phyloP scores from a whole-genome alignment of 257 asterid species.

The Paraleonurus japonicus region DNA sequence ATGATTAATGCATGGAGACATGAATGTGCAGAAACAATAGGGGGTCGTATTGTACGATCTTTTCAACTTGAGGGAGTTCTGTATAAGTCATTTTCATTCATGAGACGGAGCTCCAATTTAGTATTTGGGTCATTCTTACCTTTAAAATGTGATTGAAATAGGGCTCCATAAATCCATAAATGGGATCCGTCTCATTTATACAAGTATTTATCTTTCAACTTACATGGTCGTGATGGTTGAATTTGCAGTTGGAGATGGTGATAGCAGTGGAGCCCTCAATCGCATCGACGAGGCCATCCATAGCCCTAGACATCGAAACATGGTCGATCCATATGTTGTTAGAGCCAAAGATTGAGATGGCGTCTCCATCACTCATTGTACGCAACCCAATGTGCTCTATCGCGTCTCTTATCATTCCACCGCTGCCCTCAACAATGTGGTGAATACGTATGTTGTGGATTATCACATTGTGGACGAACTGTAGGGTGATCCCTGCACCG shows the following conservation, averaged over 20 bases:
- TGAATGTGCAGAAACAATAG: not conserved
- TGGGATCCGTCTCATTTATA: not conserved
- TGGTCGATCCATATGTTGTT: slow-evolving; percentile 80
- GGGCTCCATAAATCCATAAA: no score
- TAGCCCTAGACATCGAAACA: slow-evolving; percentile 44
- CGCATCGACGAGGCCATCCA: slow-evolving; percentile 76
- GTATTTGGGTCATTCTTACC: no score
- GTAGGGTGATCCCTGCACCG: slow-evolving; percentile 76
- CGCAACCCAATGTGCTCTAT: slow-evolving; percentile 54
- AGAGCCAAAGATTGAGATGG: slow-evolving; percentile 49
- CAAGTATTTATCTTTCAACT: slow-evolving; percentile 20
- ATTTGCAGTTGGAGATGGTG: slow-evolving; percentile 87
- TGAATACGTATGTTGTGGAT: slow-evolving; percentile 66
- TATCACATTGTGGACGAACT: slow-evolving; percentile 61
- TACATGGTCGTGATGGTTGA: slow-evolving; percentile 77
- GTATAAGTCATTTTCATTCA: not conserved
- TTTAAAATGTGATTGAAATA: no score
- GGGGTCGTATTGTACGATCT: no score
- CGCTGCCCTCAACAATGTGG: slow-evolving; percentile 39
- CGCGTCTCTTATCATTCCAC: slow-evolving; percentile 70
- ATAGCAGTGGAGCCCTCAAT: slow-evolving; percentile 83
- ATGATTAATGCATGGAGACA: not conserved
- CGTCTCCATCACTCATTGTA: slow-evolving; percentile 78
- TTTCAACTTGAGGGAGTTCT: not conserved
- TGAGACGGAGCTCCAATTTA: not conserved